Base-by-base conservation (phyloP, 2,329 filamentous ascomycete genomes). In the Talaromyces albobiverticillius region DNA sequence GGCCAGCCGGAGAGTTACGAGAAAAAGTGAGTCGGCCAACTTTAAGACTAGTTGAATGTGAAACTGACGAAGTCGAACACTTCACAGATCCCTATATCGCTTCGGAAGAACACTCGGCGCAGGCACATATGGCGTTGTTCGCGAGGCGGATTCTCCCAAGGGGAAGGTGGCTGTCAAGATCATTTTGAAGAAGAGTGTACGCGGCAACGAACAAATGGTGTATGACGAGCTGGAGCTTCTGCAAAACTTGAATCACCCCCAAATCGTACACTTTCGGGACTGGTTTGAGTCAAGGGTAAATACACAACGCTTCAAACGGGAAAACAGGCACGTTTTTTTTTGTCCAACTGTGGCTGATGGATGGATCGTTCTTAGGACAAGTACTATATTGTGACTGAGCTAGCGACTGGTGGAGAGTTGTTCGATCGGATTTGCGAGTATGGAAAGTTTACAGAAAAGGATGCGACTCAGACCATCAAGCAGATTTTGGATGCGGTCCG, bases 121-220 rank as follows among this genome's bases (percentile, higher is more conserved):
- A 58, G 94, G 94, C 64, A 99, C 94, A 65, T 99, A 99, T 80
- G 94, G 94, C 68, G 95, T 99, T 67, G 94, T 99, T 67, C 86
- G 94, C 65, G 94, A 99, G 76, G 94, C 94, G 57, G 91, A 96
- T 58, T 83, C 89, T 62, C 84, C 87, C 40, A 81, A 82, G 18
- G 90, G 90, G 71, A 88, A 96, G 79, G 92, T 95, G 57, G 94
- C 94, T 38, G 84, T 99, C 74, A 99, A 99, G 82, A 97, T 99
- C 71, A 99, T 99, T 73, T 79, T 97, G 67, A 99, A 99, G 83
- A 96, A 96, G 80, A 97, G 96, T 75, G 93, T 99, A 70, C 95
- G 92, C 72, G 93, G 92, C 61, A 97, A 97, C 66, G 94, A 99
- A 79, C 85, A 88, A 72, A 99, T 99, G 94, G 94, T 99, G 38